Conservation (phyloP, 1,284 basidiomycete species). For the Microbotryum silenes-acaulis region DNA sequence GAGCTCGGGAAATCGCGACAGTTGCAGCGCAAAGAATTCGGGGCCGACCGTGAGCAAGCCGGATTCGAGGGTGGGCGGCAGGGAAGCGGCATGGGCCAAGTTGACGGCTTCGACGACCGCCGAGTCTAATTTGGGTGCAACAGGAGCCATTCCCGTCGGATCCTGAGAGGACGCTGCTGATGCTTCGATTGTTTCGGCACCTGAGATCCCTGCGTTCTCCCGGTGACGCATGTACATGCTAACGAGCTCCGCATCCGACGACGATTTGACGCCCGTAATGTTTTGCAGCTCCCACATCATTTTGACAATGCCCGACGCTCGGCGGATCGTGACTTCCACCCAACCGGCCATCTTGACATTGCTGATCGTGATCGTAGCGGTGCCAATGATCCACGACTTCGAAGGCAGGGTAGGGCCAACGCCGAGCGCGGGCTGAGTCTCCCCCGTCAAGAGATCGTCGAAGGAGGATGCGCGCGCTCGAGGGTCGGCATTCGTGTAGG, state of each 20-base stretch:
- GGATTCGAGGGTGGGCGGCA: conserved; percentile 29
- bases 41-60: conserved; percentile 57
- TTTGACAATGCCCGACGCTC: conserved; percentile 77
- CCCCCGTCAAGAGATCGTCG: conserved; percentile 51
- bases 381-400: conserved; percentile 82
- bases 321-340: conserved; percentile 77
- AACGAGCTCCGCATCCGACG: conserved; percentile 57
- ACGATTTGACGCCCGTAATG: conserved; percentile 58
- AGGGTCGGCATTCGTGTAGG: conserved; percentile 88
- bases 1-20: conserved; percentile 64
- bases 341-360: conserved; percentile 69
- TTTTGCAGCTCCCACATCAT: conserved; percentile 85
- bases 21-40: conserved; percentile 74
- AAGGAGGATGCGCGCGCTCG: conserved; percentile 74
- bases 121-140: conserved; percentile 43
- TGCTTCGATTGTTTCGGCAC: conserved; percentile 23
- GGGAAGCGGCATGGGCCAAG: conserved; percentile 18
- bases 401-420: conserved; percentile 42
- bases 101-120: conserved; percentile 35
- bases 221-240: conserved; percentile 35
- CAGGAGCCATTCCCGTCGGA: conserved; percentile 66
- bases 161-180: conserved; percentile 1
- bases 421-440: conserved; percentile 6
- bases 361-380: conserved; percentile 77
- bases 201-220: conserved; percentile 17